phyloP scores from a whole-genome alignment of 805 yeast genomes.

The Peterozyma toletana region DNA sequence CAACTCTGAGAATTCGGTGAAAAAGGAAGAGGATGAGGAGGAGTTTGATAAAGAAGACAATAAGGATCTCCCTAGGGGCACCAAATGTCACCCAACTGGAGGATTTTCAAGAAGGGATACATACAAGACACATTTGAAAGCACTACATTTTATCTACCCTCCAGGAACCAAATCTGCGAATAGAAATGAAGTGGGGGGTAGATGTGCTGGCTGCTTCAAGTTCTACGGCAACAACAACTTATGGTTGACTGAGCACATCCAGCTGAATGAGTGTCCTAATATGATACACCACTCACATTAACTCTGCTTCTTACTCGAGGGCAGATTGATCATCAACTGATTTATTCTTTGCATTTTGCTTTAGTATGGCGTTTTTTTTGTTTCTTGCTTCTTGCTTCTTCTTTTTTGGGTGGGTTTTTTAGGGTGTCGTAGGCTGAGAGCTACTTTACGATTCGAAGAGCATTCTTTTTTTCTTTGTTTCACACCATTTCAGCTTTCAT shows the following conservation, averaged over 20 bases:
- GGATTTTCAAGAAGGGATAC: conserved; percentile 56
- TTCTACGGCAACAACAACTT: conserved; percentile 38
- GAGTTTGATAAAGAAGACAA: background rate
- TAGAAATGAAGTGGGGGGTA: conserved; percentile 34
- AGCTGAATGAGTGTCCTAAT: conserved; percentile 36
- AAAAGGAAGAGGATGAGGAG: background rate
- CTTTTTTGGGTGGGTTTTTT: too few relatives aligned
- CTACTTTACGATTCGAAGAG: too few relatives aligned
- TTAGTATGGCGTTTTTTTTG: too few relatives aligned
- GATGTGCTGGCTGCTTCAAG: conserved; percentile 49
- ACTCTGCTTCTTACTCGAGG: too few relatives aligned
- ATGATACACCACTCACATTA: conserved; percentile 2
- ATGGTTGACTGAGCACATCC: conserved; percentile 46
- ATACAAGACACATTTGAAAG: conserved; percentile 48
- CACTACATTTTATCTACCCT: conserved; percentile 51
- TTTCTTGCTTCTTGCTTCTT: too few relatives aligned
- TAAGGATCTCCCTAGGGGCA: conserved; percentile 10
- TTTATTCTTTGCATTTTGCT: too few relatives aligned
- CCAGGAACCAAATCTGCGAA: conserved; percentile 43
- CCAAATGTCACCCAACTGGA: conserved; percentile 49
- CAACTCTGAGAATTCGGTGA: conserved; percentile 6
- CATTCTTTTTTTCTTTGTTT: too few relatives aligned
- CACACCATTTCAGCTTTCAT: too few relatives aligned
- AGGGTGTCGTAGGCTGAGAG: too few relatives aligned
- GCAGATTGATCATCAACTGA: too few relatives aligned